A percentile compares a stretch with the other conserved stretches of the same genome.
Evolutionary conservation across 352 stramenopile species (phyloP).

Genomic region (Pythium myriotylum): DNA sequence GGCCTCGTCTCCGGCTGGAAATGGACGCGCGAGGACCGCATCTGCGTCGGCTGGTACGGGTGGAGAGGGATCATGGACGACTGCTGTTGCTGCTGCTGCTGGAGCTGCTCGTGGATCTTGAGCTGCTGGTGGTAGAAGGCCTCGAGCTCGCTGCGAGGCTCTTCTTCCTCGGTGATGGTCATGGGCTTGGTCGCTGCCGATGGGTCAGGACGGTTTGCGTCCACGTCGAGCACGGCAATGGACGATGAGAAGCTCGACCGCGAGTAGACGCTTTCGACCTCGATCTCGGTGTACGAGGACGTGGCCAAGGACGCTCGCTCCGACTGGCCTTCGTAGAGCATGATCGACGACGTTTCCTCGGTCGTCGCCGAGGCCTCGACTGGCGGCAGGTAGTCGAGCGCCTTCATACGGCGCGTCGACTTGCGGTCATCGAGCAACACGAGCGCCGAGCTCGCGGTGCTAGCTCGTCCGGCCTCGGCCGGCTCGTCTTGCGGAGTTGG

Average conservation of each 20-base stretch:
- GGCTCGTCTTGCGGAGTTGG: neutral
- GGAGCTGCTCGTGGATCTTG: conserved; percentile 9
- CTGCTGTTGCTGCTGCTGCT: conserved; percentile 1
- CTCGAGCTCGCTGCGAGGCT: conserved; percentile 13
- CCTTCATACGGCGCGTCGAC: conserved; percentile 23
- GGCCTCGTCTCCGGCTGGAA: conserved; percentile 9
- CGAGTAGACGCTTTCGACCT: conserved; percentile 26
- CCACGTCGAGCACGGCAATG: conserved; percentile 56
- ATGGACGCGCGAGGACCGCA: conserved; percentile 15
- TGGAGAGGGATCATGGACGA: conserved; percentile 8
- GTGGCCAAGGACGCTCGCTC: conserved; percentile 15
- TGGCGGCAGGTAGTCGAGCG: conserved; percentile 24
- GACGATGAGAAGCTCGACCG: conserved; percentile 53
- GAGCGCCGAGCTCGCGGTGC: conserved; percentile 23
- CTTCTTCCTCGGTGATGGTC: conserved; percentile 19
- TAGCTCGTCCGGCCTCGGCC: conserved; percentile 4
- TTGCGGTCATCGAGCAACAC: conserved; percentile 27
- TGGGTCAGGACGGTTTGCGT: conserved; percentile 30
- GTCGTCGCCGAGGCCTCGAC: neutral
- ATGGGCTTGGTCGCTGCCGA: conserved; percentile 25
- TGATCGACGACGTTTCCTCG: neutral
- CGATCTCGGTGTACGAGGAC: conserved; percentile 24
- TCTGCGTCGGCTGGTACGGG: neutral
- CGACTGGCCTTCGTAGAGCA: neutral
- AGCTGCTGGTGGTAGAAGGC: conserved; percentile 19